Evolutionary conservation across 352 stramenopile genomes (phyloP), one percentile per base, ranked within the genome.

Genomic region (Phytophthora hibernalis): DNA sequence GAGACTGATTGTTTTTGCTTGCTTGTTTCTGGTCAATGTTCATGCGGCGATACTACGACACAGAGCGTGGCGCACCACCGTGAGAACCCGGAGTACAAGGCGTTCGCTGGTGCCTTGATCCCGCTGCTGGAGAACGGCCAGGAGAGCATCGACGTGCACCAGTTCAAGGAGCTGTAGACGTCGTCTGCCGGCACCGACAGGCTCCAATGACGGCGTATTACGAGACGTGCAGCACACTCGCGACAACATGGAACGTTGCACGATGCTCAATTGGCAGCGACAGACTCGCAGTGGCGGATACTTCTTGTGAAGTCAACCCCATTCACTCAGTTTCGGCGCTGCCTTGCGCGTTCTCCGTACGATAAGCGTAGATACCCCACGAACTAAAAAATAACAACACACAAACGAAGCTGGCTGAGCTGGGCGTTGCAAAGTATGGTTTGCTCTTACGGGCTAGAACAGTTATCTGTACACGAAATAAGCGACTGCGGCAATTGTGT

Each of bases 81-180:
- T 16, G 51, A 58, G 51, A n/a, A 58, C 51, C 37, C 51, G 4
- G 12, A 38, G 20, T 47, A 54, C 47, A 54, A 54, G 47, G 13
- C 47, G 1, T 54, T 54, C 47, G 47, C 47, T 5, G 47, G 26
- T 5, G 33, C 33, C 5, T 48, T 58, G 51, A 12, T 58, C 20
- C 12, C 51, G 33, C 51, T 58, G 51, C 21, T 58, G 35, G 51
- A 58, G 35, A 58, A 58, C 33, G 51, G 51, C 22, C 51, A 58
- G 51, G 51, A 48, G 12, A 59, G 52, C 24, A 13, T 59, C 13
- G 52, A 59, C 37, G 52, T 59, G 52, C 52, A 59, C 52, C 52
- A 59, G 38, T 59, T 59, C 38, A 51, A 50, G 11, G 52, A 59
- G 52, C 31, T 44, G 11, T 58, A 58, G 24, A 35, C 37, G 38